A percentile compares a stretch with the other conserved stretches of the same genome.
Evolutionary conservation across 2,329 filamentous ascomycete genomes (phyloP).

Genomic region (Aspergillus pseudoterreus): DNA sequence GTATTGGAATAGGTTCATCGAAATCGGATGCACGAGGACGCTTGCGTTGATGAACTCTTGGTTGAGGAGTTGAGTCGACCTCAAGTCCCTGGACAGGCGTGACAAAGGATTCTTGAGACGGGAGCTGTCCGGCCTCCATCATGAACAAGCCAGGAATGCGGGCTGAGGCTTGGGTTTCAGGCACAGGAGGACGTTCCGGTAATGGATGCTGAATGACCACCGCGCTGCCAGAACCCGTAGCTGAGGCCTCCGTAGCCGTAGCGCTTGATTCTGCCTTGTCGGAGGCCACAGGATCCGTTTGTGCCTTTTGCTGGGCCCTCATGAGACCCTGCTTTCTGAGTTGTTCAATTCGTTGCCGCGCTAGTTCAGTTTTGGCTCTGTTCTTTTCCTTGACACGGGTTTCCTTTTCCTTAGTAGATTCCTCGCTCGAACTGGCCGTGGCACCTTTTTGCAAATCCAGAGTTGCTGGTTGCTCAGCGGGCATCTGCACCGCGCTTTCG

Average conservation of each 20-base stretch:
- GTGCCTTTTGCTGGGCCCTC: slow-evolving; percentile 33
- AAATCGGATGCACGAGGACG: slow-evolving; percentile 68
- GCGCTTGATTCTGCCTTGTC: slow-evolving; percentile 8
- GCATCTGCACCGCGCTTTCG: no score
- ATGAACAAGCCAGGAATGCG: slow-evolving; percentile 54
- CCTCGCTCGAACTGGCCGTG: slow-evolving; percentile 7
- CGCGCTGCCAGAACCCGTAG: slow-evolving; percentile 5
- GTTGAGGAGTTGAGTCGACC: slow-evolving; percentile 19
- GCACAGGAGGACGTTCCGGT: slow-evolving; percentile 33
- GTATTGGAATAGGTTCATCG: slow-evolving; percentile 50
- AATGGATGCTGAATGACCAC: slow-evolving; percentile 33
- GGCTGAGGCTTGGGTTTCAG: slow-evolving; percentile 26
- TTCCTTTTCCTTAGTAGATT: slow-evolving; percentile 21
- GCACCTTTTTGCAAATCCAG: slow-evolving; percentile 6
- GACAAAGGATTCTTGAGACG: slow-evolving; percentile 3
- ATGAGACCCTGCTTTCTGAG: slow-evolving; percentile 55
- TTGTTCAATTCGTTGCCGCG: slow-evolving; percentile 75
- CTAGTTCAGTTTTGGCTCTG: slow-evolving; percentile 68
- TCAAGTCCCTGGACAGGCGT: slow-evolving; percentile 11
- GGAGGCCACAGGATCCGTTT: slow-evolving; percentile 7
- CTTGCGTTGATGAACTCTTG: slow-evolving; percentile 42
- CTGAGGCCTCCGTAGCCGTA: background rate
- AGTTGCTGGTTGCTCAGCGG: background rate
- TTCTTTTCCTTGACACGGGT: slow-evolving; percentile 42
- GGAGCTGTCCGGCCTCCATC: slow-evolving; percentile 24